These are phyloP conservation scores for Beta lomatogona DNA, from an alignment of 179 eudicot species.

Conservation along the genomic window DNA sequence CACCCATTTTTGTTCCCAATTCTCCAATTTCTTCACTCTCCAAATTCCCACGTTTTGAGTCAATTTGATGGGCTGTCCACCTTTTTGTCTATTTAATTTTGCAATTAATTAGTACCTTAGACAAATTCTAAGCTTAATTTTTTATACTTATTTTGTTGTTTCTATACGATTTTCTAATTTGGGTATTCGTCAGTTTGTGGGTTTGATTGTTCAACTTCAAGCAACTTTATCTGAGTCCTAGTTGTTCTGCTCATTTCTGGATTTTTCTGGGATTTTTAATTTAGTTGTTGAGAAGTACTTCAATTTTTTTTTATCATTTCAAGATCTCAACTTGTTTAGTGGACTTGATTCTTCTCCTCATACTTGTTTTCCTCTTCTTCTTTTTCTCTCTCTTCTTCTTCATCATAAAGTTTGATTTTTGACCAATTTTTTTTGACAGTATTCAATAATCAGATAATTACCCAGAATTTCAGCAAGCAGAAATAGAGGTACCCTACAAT, in stretches of 20 bases:
- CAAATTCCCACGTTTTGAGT: constrained; percentile 24
- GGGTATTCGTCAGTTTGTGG: constrained; percentile 19
- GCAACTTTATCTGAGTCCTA: constrained; percentile 8
- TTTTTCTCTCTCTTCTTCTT: not conserved
- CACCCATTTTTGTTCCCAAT: not conserved
- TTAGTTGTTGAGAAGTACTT: constrained; percentile 21
- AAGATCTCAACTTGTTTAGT: constrained; percentile 29
- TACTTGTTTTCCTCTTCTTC: not conserved
- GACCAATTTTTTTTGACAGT: constrained; percentile 23
- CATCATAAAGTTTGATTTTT: constrained; percentile 22
- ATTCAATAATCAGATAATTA: constrained; percentile 19
- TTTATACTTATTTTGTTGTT: not conserved
- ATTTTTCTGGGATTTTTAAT: constrained; percentile 21
- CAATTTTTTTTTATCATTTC: constrained; percentile 24
- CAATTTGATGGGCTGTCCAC: constrained; percentile 14
- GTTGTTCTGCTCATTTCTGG: constrained; percentile 13
- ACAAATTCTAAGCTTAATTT: constrained; percentile 7
- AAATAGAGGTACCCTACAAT: constrained; percentile 28
- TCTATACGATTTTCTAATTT: constrained; percentile 5
- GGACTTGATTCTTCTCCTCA: constrained; percentile 11
- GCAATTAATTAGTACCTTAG: not conserved
- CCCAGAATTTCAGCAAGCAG: constrained; percentile 15
- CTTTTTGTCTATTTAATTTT: not conserved
- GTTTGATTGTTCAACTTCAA: constrained; percentile 30
- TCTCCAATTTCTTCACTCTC: not conserved